A percentile compares a stretch with the other conserved stretches of the same genome.
These are phyloP conservation scores for Trametes coccinea DNA, from an alignment of 768 basidiomycete genomes.

Conservation along the genomic window DNA sequence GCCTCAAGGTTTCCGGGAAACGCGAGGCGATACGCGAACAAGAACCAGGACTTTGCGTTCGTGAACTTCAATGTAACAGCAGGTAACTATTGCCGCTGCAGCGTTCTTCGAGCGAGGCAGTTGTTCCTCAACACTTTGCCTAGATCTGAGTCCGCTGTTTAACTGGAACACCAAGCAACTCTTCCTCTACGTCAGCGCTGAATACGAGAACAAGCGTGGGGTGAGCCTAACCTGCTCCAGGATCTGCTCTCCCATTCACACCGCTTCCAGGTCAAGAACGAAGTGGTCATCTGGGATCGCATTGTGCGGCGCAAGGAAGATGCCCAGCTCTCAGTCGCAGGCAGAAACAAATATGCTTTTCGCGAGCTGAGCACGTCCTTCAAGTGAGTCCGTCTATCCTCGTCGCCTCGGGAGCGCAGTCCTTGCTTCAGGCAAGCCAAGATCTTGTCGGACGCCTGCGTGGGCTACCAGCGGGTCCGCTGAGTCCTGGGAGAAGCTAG, in stretches of 20 bases:
- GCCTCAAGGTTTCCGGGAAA: constrained; percentile 28
- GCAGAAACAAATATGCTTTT: constrained; percentile 84
- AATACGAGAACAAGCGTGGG: constrained; percentile 72
- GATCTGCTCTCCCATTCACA: not conserved
- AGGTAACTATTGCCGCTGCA: constrained; percentile 42
- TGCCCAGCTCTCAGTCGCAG: constrained; percentile 62
- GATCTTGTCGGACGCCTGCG: too few species aligned
- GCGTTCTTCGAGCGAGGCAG: too few species aligned
- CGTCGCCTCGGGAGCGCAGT: constrained; percentile 8
- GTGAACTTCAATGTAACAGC: constrained; percentile 80
- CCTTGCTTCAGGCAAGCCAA: too few species aligned
- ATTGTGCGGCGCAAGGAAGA: constrained; percentile 83
- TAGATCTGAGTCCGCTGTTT: constrained; percentile 83
- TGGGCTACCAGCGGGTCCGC: too few species aligned
- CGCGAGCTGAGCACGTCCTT: constrained; percentile 73
- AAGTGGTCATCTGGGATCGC: constrained; percentile 90
- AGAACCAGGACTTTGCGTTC: constrained; percentile 75
- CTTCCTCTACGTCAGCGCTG: constrained; percentile 83
- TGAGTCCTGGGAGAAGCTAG: too few species aligned
- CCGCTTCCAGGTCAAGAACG: constrained; percentile 56
- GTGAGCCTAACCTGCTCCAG: constrained; percentile 45
- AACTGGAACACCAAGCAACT: constrained; percentile 98
- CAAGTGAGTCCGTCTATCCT: constrained; percentile 51
- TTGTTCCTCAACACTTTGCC: not conserved
- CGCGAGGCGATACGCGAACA: constrained; percentile 50